Evolutionary conservation across 768 basidiomycete species (phyloP).

Genomic region (Boletus insuetus): DNA sequence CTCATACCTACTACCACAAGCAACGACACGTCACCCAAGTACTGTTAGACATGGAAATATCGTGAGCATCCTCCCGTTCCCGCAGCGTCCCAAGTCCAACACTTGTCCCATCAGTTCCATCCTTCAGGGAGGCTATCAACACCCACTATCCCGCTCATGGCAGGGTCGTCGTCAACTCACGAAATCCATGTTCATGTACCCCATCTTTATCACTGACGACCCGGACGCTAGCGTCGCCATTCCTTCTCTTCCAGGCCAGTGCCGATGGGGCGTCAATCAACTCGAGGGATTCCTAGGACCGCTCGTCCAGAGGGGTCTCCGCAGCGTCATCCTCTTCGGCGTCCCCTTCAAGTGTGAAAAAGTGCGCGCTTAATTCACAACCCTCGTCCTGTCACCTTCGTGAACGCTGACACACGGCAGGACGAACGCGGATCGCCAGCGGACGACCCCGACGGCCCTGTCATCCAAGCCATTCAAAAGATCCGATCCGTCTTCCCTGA

Average conservation of each 20-base stretch:
- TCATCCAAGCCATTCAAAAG: slow-evolving; percentile 86
- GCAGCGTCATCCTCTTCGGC: slow-evolving; percentile 92
- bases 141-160: slow-evolving; percentile 86
- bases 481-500: slow-evolving; percentile 75
- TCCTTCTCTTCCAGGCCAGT: slow-evolving; percentile 76
- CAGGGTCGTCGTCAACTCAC: slow-evolving; percentile 78
- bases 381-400: background rate
- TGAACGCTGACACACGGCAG: slow-evolving; percentile 37
- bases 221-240: slow-evolving; percentile 81
- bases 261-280: slow-evolving; percentile 92
- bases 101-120: slow-evolving; percentile 50
- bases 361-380: slow-evolving; percentile 37
- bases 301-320: slow-evolving; percentile 84
- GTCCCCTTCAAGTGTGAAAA: slow-evolving; percentile 81
- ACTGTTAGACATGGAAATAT: slow-evolving; percentile 39
- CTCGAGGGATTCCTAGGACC: slow-evolving; percentile 86
- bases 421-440: slow-evolving; percentile 83
- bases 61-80: slow-evolving; percentile 32
- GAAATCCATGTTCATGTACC: slow-evolving; percentile 98
- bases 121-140: slow-evolving; percentile 91
- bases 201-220: slow-evolving; percentile 97
- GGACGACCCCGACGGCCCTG: slow-evolving; percentile 87
- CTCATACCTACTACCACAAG: no score
- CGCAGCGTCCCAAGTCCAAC: slow-evolving; percentile 3
- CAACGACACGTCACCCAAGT: no score